A percentile compares a stretch with the other conserved stretches of the same genome.
These are phyloP conservation scores for Withania somnifera DNA, from an alignment of 305 asterid genomes.

Conservation along the genomic window DNA sequence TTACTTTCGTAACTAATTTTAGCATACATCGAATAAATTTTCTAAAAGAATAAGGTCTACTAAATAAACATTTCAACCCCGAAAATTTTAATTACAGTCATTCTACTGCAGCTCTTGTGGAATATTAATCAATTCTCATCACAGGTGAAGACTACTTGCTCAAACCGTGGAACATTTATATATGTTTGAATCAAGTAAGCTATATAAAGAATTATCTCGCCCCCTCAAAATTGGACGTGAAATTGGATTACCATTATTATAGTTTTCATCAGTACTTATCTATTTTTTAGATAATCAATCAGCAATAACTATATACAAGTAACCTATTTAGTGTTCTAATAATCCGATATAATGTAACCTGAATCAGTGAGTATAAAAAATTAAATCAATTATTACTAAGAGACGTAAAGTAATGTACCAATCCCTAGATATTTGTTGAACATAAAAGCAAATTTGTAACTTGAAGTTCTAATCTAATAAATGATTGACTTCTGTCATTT, in stretches of 20 bases:
- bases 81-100: no score
- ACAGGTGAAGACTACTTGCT: not conserved
- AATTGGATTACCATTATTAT: not conserved
- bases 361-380: not conserved
- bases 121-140: not conserved
- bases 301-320: no score
- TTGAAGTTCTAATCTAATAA: not conserved
- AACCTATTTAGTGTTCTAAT: not conserved
- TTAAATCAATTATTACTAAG: not conserved
- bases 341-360: not conserved
- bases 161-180: not conserved
- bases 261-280: not conserved
- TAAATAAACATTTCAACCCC: no score
- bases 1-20: not conserved
- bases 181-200: not conserved
- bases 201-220: not conserved
- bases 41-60: no score
- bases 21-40: not conserved
- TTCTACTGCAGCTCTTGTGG: not conserved
- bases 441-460: not conserved
- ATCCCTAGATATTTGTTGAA: not conserved
- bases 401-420: not conserved
- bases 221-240: not conserved
- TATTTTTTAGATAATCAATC: no score
- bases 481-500: not conserved